phyloP scores from a whole-genome alignment of 78 protist genomes.

The Polysphondylium violaceum region DNA sequence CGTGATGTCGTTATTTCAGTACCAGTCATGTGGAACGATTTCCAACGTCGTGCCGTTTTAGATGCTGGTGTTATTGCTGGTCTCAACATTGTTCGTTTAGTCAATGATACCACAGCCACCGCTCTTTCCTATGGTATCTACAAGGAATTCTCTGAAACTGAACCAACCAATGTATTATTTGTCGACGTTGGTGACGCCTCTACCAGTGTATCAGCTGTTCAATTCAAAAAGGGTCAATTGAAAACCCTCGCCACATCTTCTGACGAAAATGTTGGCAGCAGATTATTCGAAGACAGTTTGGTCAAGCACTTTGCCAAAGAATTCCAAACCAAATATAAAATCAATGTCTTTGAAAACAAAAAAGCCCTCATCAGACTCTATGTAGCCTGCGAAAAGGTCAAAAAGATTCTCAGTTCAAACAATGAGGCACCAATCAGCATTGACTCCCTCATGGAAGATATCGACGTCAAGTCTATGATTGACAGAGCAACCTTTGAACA shows the following conservation, averaged over 20 bases:
- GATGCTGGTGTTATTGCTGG: constrained; percentile 95
- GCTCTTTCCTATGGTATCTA: constrained; percentile 96
- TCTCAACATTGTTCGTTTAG: constrained; percentile 88
- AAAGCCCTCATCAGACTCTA: constrained; percentile 87
- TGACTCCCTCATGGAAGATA: constrained; percentile 94
- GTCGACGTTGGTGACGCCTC: constrained; percentile 94
- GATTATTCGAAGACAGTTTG: constrained; percentile 85
- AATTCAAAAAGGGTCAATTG: constrained; percentile 89
- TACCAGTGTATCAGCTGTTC: constrained; percentile 81
- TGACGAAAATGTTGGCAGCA: constrained; percentile 90
- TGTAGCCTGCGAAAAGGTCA: constrained; percentile 91
- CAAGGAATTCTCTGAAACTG: constrained; percentile 87
- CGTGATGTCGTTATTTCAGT: constrained; percentile 90
- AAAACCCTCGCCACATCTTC: constrained; percentile 81
- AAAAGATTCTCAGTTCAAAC: constrained; percentile 88
- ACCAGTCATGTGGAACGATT: constrained; percentile 93
- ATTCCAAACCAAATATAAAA: constrained; percentile 88
- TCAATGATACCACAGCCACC: constrained; percentile 95
- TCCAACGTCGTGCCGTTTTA: constrained; percentile 91
- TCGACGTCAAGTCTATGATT: constrained; percentile 81
- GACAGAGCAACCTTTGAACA: constrained; percentile 85
- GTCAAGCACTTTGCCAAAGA: constrained; percentile 78
- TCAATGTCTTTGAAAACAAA: constrained; percentile 80
- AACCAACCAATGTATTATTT: constrained; percentile 84
- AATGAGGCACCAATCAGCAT: constrained; percentile 82